Percentiles rank a stretch among this genome's conserved stretches.
phyloP scores from a whole-genome alignment of 352 stramenopile species.

The Plasmopara halstedii region DNA sequence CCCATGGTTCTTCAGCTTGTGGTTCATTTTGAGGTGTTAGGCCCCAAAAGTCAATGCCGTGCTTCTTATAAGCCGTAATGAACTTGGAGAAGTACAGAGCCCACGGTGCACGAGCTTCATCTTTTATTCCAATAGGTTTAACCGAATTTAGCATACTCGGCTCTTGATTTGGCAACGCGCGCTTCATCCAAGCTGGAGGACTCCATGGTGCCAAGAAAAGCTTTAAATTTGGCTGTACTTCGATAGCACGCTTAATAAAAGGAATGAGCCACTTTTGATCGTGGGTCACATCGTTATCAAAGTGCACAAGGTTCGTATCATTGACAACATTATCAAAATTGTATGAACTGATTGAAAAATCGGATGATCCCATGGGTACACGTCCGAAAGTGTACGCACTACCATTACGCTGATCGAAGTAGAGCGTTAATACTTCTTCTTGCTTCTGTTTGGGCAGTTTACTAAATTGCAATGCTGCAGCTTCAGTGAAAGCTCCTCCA shows the following conservation, averaged over 20 bases:
- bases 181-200: slow-evolving; percentile 87
- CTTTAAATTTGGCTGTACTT: slow-evolving; percentile 60
- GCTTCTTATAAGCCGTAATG: slow-evolving; percentile 84
- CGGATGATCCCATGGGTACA: slow-evolving; percentile 87
- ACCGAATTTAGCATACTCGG: slow-evolving; percentile 62
- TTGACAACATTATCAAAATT: slow-evolving; percentile 75
- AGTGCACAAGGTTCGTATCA: slow-evolving; percentile 68
- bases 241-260: slow-evolving; percentile 65
- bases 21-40: slow-evolving; percentile 90
- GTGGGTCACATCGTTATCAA: slow-evolving; percentile 64
- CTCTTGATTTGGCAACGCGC: slow-evolving; percentile 25
- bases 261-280: slow-evolving; percentile 81
- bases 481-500: slow-evolving; percentile 89
- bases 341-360: slow-evolving; percentile 86
- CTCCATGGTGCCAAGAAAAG: slow-evolving; percentile 87
- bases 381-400: slow-evolving; percentile 84
- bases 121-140: slow-evolving; percentile 41
- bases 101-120: slow-evolving; percentile 59
- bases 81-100: slow-evolving; percentile 91
- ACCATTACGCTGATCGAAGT: slow-evolving; percentile 79
- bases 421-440: slow-evolving; percentile 78
- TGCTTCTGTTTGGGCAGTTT: slow-evolving; percentile 74
- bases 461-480: slow-evolving; percentile 79
- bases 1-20: slow-evolving; percentile 61
- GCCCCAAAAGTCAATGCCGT: slow-evolving; percentile 80